Evolutionary conservation across 2,329 filamentous ascomycete genomes (phyloP).

Genomic region (Alternaria sp.): DNA sequence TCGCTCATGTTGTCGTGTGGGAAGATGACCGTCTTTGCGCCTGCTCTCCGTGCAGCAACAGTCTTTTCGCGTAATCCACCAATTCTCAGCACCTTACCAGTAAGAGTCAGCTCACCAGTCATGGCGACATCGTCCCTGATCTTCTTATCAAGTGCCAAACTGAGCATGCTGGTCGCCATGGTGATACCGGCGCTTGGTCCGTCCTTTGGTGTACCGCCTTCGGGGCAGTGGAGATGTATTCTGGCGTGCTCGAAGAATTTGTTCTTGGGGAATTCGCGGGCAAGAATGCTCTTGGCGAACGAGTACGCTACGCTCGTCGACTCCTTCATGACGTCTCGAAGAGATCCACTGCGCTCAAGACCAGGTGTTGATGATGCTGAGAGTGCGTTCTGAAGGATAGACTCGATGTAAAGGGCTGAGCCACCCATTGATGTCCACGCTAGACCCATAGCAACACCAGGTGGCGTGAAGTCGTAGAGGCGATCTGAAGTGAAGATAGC

Average conservation of each 20-base stretch:
- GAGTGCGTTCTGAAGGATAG: constrained; percentile 86
- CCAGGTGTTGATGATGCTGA: constrained; percentile 76
- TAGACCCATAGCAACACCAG: constrained; percentile 96
- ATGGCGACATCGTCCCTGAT: constrained; percentile 91
- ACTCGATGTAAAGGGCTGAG: constrained; percentile 95
- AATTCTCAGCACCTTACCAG: constrained; percentile 94
- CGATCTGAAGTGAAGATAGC: constrained; percentile 95
- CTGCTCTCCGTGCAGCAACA: constrained; percentile 89
- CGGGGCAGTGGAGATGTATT: constrained; percentile 94
- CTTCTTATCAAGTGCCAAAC: constrained; percentile 78
- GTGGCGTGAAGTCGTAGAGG: constrained; percentile 90
- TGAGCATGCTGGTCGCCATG: constrained; percentile 94
- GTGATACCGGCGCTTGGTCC: constrained; percentile 84
- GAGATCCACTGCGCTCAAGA: constrained; percentile 90
- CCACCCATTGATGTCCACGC: constrained; percentile 98
- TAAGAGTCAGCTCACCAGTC: constrained; percentile 97
- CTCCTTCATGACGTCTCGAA: constrained; percentile 98
- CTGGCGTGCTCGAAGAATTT: constrained; percentile 95
- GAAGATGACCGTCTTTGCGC: constrained; percentile 93
- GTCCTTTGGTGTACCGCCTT: constrained; percentile 95
- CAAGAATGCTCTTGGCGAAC: constrained; percentile 90
- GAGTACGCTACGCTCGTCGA: constrained; percentile 95
- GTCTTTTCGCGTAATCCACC: constrained; percentile 96
- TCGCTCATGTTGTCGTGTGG: constrained; percentile 94
- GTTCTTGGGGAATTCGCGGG: constrained; percentile 84